Evolutionary conservation across 495 filamentous ascomycete genomes (phyloP), one percentile per base, ranked within the genome.

Genomic region (Massariosphaeria phaeospora): DNA sequence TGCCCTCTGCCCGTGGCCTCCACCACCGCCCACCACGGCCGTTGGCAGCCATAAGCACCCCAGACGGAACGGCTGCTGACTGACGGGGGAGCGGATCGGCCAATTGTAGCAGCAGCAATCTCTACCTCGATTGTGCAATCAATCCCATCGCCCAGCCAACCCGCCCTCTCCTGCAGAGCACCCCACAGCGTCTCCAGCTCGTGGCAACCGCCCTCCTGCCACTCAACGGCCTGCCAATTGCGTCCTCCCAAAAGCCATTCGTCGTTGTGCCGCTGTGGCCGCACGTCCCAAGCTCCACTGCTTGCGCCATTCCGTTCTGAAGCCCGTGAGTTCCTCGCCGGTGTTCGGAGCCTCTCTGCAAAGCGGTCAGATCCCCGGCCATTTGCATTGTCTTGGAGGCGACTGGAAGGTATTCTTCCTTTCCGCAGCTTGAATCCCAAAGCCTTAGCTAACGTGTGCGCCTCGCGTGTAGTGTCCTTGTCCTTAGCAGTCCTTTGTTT

Each of bases 401-500:
- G 29, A 33, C 31, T 41, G 11, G 18, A 45, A 56, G 58, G 58
- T 55, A 61, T 20, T 10, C 12, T 39, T 15, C 29, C n/a, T n/a
- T 31, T 62, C n/a, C 17, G 29, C 15, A 34, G 34, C 21, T 18
- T 11, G 5, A 21, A 13, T 17, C 23, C 38, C 40, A 48, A 44
- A 41, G 29, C 2, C 29, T 11, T 13, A 12, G 51, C 55, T 63
- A 51, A 63, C 61, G 36, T 51, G 52, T 7, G 15, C 18, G 26
- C 34, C 31, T 55, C 34, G 29, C 11, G n/a, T 18, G 7, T 45
- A 59, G 51, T 5, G 48, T 27, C 50, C 61, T 59, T 58, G 48
- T 59, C 36, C 29, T 13, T 21, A 15, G 39, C 24, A 20, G 18
- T 63, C 34, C 50, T 63, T 63, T 63, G 61, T 63, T 59, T 52